A percentile compares a stretch with the other conserved stretches of the same genome.
Evolutionary conservation across 2,329 filamentous ascomycete species (phyloP).

Genomic region (Venturia nashicola): DNA sequence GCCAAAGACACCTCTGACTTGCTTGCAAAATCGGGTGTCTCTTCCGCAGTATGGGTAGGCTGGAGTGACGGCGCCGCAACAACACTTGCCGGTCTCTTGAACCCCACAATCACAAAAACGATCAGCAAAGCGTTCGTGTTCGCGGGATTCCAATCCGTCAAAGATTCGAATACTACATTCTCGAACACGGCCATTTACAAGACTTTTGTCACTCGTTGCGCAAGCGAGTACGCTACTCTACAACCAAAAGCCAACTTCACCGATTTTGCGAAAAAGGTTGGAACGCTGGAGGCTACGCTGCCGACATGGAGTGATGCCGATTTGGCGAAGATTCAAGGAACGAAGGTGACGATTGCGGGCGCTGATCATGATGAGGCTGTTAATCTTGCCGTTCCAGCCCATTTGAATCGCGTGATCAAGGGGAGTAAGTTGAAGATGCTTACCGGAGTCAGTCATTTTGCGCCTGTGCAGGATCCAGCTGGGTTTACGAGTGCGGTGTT

Average conservation of each 20-base stretch:
- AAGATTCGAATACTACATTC: conserved; percentile 27
- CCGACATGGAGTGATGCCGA: conserved; percentile 20
- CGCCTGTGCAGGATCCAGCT: conserved; percentile 29
- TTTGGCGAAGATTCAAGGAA: conserved; percentile 15
- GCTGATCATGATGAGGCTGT: conserved; percentile 27
- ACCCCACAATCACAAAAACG: conserved; percentile 18
- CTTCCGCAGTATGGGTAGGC: conserved; percentile 24
- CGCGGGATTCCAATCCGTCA: conserved; percentile 20
- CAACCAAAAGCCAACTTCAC: conserved; percentile 27
- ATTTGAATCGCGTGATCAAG: conserved; percentile 25
- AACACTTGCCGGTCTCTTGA: conserved; percentile 25
- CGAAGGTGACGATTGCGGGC: conserved; percentile 18
- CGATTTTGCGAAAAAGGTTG: conserved; percentile 25
- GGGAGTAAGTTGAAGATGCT: conserved; percentile 26
- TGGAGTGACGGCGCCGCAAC: conserved; percentile 32
- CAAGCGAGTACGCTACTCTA: conserved; percentile 23
- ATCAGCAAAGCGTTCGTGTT: conserved; percentile 32
- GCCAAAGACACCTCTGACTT: conserved; percentile 24
- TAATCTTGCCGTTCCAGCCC: conserved; percentile 24
- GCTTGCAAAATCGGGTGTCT: conserved; percentile 20
- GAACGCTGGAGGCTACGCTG: conserved; percentile 25
- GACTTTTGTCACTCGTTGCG: conserved; percentile 24
- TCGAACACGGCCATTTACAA: conserved; percentile 21
- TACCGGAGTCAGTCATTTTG: conserved; percentile 31
- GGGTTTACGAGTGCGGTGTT: conserved; percentile 13